phyloP scores from a whole-genome alignment of 768 basidiomycete genomes.

The Austroboletus festivus region DNA sequence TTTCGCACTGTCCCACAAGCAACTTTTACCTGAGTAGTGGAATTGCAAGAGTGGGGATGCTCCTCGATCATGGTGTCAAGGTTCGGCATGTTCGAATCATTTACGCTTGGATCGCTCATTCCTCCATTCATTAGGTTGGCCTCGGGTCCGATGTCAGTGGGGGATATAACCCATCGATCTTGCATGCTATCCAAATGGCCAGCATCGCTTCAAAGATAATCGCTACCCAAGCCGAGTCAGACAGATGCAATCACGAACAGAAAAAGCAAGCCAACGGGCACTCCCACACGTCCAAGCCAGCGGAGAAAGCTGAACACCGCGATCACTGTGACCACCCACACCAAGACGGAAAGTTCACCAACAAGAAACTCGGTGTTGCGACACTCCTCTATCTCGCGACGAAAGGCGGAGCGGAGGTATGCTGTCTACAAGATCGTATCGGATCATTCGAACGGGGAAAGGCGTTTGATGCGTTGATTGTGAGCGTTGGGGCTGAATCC shows the following conservation, averaged over 20 bases:
- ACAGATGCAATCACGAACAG: background rate
- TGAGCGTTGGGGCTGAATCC: slow-evolving; percentile 51
- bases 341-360: slow-evolving; percentile 38
- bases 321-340: background rate
- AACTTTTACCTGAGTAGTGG: slow-evolving; percentile 92
- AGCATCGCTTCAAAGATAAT: slow-evolving; percentile 79
- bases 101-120: slow-evolving; percentile 6
- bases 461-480: slow-evolving; percentile 85
- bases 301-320: background rate
- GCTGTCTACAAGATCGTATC: slow-evolving; percentile 59
- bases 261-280: background rate
- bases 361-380: slow-evolving; percentile 65
- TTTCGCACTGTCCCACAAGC: slow-evolving; percentile 92
- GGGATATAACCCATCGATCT: slow-evolving; percentile 79
- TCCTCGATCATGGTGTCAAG: slow-evolving; percentile 85
- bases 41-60: slow-evolving; percentile 70
- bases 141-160: slow-evolving; percentile 94
- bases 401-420: slow-evolving; percentile 84
- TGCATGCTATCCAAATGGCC: slow-evolving; percentile 70
- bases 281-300: background rate
- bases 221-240: slow-evolving; percentile 42
- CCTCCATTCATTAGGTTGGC: slow-evolving; percentile 58
- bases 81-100: slow-evolving; percentile 29
- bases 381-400: slow-evolving; percentile 90
- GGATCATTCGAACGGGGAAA: slow-evolving; percentile 82